Base-by-base conservation (phyloP, 306 rosid species). In the Prinsepia uniflora region DNA sequence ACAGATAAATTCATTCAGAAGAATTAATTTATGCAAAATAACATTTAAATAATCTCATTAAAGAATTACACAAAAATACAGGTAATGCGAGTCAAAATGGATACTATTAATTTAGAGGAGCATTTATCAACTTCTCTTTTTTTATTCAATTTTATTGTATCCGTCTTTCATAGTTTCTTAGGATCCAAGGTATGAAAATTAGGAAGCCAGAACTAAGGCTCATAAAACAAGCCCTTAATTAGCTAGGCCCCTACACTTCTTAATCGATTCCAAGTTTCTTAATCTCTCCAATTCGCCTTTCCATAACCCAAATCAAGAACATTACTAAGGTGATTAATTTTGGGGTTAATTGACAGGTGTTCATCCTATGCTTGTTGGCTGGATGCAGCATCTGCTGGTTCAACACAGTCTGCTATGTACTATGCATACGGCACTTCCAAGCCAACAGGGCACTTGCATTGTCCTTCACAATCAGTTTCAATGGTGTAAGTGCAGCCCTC, bases 331-430 rank as follows among this genome's bases (percentile, higher is more conserved):
- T 17, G 57, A 34, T 24, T 24, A 17, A 20, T 3, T 49, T 10
- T 46, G 11, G 1, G n/a, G 4, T 34, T 3, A 30, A 30, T 73
- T n/a, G 36, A 72, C 85, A 90, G 98, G 92, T 89, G 0, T 82
- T 88, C 72, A 68, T 90, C 42, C 84, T 87, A n/a, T 83, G 91
- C 81, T 85, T 90, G 72, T 59, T 86, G 69, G 96, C 88, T 17
- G 98, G 98, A 11, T 88, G 92, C 49, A 84, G 98, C 85, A 82
- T 89, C 62, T 83, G 91, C 67, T 90, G 96, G 92, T 92, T 92
- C 89, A 92, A 92, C 86, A 92, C 98, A 0, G 81, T 92, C 60
- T 89, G 92, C 86, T 90, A 83, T 48, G 89, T 89, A 43, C 48
- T 90, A 18, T 90, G 98, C 62, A 88, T 88, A 45, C 68, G 48